Evolutionary conservation across 768 basidiomycete genomes (phyloP).

Genomic region (Boletus coccyginus): DNA sequence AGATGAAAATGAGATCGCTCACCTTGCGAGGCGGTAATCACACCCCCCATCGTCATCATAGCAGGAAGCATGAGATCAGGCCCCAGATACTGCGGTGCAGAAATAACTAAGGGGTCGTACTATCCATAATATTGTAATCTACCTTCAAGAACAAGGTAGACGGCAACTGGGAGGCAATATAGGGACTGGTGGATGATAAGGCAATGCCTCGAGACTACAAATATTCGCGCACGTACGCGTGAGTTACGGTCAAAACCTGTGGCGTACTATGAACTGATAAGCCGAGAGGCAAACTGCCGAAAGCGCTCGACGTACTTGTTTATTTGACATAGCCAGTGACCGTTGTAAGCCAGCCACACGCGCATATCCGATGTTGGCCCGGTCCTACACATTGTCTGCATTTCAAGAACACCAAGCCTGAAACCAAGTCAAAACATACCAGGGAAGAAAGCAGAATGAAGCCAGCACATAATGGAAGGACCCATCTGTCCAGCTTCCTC

Average conservation of each 20-base stretch:
- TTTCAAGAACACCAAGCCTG: neutral
- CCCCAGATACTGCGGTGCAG: neutral
- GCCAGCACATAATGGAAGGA: constrained; percentile 48
- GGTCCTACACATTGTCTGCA: constrained; percentile 24
- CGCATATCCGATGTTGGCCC: constrained; percentile 53
- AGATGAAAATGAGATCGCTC: neutral
- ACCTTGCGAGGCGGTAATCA: neutral
- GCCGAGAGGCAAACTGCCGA: neutral
- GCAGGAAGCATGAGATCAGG: constrained; percentile 1
- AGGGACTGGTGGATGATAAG: constrained; percentile 33
- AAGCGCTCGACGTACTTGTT: constrained; percentile 14
- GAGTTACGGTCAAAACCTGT: constrained; percentile 27
- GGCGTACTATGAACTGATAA: constrained; percentile 29
- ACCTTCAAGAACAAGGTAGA: constrained; percentile 58
- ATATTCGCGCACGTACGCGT: neutral
- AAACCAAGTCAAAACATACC: constrained; percentile 32
- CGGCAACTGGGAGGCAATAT: constrained; percentile 56
- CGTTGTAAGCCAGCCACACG: constrained; percentile 58
- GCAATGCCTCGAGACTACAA: neutral
- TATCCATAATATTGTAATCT: neutral
- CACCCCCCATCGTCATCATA: neutral
- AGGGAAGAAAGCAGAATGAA: constrained; percentile 50
- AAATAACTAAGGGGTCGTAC: neutral
- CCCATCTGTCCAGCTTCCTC: constrained; percentile 46
- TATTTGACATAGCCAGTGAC: constrained; percentile 37